Conservation (phyloP, 2,329 filamentous ascomycete species). For the Akanthomyces muscarius region DNA sequence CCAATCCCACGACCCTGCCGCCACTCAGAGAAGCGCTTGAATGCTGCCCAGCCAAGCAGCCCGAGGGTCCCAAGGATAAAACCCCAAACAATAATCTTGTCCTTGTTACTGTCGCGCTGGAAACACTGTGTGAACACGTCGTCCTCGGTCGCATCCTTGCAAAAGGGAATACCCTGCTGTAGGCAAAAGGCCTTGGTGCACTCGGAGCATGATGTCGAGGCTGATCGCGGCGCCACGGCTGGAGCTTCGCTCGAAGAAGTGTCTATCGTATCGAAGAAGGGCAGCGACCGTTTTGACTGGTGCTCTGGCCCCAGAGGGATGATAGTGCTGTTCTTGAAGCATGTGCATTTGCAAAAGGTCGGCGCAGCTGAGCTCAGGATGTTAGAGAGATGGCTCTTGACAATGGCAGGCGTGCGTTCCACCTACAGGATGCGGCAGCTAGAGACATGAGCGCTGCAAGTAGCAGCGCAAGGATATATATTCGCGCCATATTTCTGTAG, state of each 20-base stretch:
- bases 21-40: slow-evolving; percentile 45
- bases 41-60: slow-evolving; percentile 56
- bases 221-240: slow-evolving; percentile 31
- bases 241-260: slow-evolving; percentile 11
- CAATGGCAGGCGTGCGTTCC: neutral
- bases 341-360: slow-evolving; percentile 67
- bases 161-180: slow-evolving; percentile 56
- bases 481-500: slow-evolving; percentile 35
- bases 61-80: slow-evolving; percentile 58
- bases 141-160: slow-evolving; percentile 57
- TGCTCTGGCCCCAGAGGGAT: slow-evolving; percentile 53
- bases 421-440: slow-evolving; percentile 41
- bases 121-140: slow-evolving; percentile 62
- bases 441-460: slow-evolving; percentile 34
- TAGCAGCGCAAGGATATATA: slow-evolving; percentile 35
- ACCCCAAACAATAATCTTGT: slow-evolving; percentile 61
- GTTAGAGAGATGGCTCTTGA: slow-evolving; percentile 22
- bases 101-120: slow-evolving; percentile 63
- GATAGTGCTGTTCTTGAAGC: slow-evolving; percentile 66
- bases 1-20: slow-evolving; percentile 31
- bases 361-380: slow-evolving; percentile 45
- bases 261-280: slow-evolving; percentile 18
- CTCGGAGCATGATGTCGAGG: slow-evolving; percentile 51
- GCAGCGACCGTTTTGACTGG: slow-evolving; percentile 26
- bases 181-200: slow-evolving; percentile 65